These are phyloP conservation scores for Paraphoma sp. DNA, from an alignment of 2,329 filamentous ascomycete species.

Conservation along the genomic window DNA sequence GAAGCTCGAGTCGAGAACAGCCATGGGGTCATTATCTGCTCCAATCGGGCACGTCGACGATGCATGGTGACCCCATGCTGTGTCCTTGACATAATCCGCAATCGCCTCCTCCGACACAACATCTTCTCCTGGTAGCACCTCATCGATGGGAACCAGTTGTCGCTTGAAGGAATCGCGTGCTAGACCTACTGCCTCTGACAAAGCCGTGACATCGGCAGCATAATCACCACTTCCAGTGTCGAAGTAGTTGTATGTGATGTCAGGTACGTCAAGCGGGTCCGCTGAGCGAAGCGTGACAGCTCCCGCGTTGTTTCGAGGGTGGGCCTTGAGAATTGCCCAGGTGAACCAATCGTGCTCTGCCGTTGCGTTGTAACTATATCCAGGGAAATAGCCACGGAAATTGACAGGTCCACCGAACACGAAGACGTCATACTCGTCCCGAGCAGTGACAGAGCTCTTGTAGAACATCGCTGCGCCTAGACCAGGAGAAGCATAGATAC, in stretches of 20 bases:
- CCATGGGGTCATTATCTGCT: constrained; percentile 53
- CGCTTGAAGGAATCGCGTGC: constrained; percentile 52
- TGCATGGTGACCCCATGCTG: constrained; percentile 60
- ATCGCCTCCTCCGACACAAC: constrained; percentile 46
- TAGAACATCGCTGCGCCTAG: constrained; percentile 58
- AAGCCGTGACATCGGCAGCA: constrained; percentile 62
- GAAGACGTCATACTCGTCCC: constrained; percentile 61
- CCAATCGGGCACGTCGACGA: constrained; percentile 66
- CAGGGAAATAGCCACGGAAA: constrained; percentile 64
- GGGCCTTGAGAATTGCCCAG: constrained; percentile 66
- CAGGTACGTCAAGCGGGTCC: constrained; percentile 68
- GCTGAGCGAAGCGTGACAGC: constrained; percentile 66
- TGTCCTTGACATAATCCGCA: constrained; percentile 38
- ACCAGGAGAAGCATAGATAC: constrained; percentile 58
- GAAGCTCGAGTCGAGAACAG: constrained; percentile 63
- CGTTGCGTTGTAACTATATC: constrained; percentile 61
- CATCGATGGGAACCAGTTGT: constrained; percentile 46
- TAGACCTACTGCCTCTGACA: constrained; percentile 62
- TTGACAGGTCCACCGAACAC: constrained; percentile 62
- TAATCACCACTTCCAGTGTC: constrained; percentile 63
- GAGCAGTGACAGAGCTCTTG: constrained; percentile 52
- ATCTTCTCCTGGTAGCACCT: constrained; percentile 57
- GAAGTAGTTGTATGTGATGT: constrained; percentile 58
- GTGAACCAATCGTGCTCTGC: constrained; percentile 56
- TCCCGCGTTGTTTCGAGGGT: constrained; percentile 67